A percentile compares a stretch with the other conserved stretches of the same genome.
phyloP scores from a whole-genome alignment of 257 asterid species.

The Nicotiana benthamiana region DNA sequence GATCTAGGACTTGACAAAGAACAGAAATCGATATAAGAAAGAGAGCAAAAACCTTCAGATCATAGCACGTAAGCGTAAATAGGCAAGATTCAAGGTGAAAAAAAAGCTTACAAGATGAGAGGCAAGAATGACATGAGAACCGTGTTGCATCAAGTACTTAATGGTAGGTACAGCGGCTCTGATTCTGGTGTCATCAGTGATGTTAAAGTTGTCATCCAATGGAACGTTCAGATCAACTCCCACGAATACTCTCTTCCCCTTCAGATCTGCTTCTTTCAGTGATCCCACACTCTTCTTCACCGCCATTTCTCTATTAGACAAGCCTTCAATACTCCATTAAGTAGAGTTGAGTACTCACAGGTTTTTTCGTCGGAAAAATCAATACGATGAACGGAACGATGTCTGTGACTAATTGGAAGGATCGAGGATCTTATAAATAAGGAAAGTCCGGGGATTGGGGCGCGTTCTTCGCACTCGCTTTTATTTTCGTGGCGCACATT shows the following conservation, averaged over 20 bases:
- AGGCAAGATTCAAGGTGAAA: background rate
- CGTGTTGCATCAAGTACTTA: conserved; percentile 48
- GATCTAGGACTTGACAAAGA: background rate
- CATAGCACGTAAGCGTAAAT: too few species aligned
- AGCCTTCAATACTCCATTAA: background rate
- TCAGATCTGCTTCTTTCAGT: conserved; percentile 71
- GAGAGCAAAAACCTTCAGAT: background rate
- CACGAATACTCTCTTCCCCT: conserved; percentile 73
- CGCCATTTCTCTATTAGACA: conserved; percentile 38
- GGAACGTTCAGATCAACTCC: conserved; percentile 92
- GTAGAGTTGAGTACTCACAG: background rate
- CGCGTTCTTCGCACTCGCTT: conserved; percentile 2
- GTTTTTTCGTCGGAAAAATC: background rate
- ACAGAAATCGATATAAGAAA: background rate
- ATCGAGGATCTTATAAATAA: background rate
- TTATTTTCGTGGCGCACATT: background rate
- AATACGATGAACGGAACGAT: background rate
- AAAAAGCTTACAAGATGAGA: conserved; percentile 60
- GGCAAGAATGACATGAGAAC: conserved; percentile 66
- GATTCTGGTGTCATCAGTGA: conserved; percentile 83
- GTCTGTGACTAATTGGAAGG: background rate
- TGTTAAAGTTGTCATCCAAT: conserved; percentile 63
- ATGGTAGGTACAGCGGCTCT: conserved; percentile 83
- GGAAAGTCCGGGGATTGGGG: background rate
- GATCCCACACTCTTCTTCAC: conserved; percentile 83